Evolutionary conservation across 2,329 filamentous ascomycete genomes (phyloP).

Genomic region (Neonectria sp.): DNA sequence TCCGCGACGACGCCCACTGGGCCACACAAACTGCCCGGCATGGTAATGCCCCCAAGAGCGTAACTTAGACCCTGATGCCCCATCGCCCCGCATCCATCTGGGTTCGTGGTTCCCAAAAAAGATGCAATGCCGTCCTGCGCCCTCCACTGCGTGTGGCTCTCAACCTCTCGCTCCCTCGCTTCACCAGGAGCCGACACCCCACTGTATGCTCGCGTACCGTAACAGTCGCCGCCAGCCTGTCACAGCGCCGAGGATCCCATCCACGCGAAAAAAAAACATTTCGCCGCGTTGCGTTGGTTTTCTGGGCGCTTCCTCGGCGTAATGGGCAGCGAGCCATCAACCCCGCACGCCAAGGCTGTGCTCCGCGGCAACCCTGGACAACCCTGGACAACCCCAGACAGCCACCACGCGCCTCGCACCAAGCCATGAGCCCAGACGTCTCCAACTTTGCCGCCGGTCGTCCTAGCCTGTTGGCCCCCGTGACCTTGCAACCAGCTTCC

Average conservation of each 20-base stretch:
- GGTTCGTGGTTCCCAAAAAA: constrained; percentile 18
- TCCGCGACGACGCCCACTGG: not conserved
- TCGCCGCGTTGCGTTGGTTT: not conserved
- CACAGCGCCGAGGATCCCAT: not conserved
- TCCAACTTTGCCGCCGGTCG: constrained; percentile 34
- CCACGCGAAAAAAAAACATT: constrained; percentile 8
- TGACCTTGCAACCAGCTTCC: constrained; percentile 41
- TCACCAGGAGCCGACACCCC: constrained; percentile 22
- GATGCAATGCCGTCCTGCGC: constrained; percentile 3
- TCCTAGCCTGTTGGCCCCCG: constrained; percentile 32
- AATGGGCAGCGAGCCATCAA: constrained; percentile 46
- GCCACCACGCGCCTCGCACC: constrained; percentile 10
- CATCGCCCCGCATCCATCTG: constrained; percentile 21
- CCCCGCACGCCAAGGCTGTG: constrained; percentile 40
- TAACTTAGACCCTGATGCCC: constrained; percentile 18
- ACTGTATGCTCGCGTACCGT: constrained; percentile 1
- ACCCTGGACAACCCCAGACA: constrained; percentile 15
- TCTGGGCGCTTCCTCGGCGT: constrained; percentile 38
- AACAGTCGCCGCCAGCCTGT: not conserved
- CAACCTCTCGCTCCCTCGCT: constrained; percentile 15
- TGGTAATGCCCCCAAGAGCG: constrained; percentile 10
- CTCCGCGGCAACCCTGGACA: constrained; percentile 3
- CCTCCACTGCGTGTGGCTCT: not conserved
- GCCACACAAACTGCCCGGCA: too few relatives aligned
- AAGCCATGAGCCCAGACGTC: constrained; percentile 22